Base-by-base conservation (phyloP, 352 stramenopile species). In the Globisporangium echinulatum region DNA sequence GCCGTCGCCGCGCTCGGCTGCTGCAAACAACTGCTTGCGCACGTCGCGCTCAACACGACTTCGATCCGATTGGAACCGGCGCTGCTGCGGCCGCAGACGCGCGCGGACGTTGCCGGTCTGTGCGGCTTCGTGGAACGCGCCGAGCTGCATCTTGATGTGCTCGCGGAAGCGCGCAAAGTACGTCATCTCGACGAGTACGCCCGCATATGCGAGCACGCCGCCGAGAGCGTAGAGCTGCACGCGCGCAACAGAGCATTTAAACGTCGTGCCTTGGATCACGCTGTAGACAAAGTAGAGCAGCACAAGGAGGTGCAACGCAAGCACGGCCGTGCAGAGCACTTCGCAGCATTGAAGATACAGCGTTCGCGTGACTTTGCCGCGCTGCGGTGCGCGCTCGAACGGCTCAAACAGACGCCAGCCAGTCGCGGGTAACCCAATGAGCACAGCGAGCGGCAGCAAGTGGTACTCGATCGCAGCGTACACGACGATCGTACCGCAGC, bases 81-180 rank as follows among this genome's bases (percentile, higher is more conserved):
- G 64, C 44, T 69, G 58, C 19, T 68, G 63, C 14, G 63, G 49
- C 17, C 71, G 49, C 14, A 88, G 54, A 4, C 78, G 74, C 14
- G 78, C 74, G 33, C 83, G 83, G 38, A 93, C 76, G 47, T 85
- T 79, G n/a, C 84, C 84, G 1, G 82, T 94, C 55, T 94, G 84
- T 54, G 90, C 82, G 36, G 72, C 79, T 59, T 94, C 84, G 54
- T 90, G 85, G 66, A 91, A 92, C 1, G 84, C 85, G 8, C 85
- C 85, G 10, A 94, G 69, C 60, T 91, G 82, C 85, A 92, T 91
- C 64, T 88, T 90, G 55, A 94, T 61, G 55, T 94, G 85, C 63
- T 94, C 85, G 40, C 85, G 79, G 68, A 94, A 94, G 10, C 82
- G 85, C 19, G 82, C 77, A 64, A 92, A 94, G 62, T 86, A 87